Evolutionary conservation across 176 grass and related monocot genomes (phyloP).

Genomic region (Urochloa ruziziensis): DNA sequence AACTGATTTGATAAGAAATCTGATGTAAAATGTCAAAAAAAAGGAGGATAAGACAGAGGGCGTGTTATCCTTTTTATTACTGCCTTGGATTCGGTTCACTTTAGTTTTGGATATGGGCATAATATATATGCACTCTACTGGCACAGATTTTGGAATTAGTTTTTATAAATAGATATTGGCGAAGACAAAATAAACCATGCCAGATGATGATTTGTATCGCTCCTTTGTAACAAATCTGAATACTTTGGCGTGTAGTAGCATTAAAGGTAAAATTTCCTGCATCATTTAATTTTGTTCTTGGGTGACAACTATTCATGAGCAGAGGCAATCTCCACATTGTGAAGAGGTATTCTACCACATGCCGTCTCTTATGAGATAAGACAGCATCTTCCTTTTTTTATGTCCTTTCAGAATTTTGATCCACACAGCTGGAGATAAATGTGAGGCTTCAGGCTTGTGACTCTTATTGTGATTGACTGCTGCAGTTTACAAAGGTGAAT

Average conservation of each 20-base stretch:
- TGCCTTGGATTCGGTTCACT: background rate
- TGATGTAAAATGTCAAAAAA: background rate
- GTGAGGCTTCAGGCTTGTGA: background rate
- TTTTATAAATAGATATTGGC: background rate
- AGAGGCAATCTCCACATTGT: background rate
- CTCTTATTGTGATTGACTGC: background rate
- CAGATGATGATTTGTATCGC: background rate
- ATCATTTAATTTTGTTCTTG: background rate
- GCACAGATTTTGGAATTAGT: background rate
- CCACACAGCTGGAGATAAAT: conserved; percentile 27
- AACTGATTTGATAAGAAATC: conserved; percentile 4
- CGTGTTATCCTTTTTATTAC: background rate
- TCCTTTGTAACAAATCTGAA: background rate
- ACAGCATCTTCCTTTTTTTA: conserved; percentile 23
- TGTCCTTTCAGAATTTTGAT: conserved; percentile 38
- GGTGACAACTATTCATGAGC: background rate
- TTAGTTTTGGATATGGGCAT: background rate
- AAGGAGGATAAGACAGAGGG: background rate
- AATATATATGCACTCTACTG: background rate
- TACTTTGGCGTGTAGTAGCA: background rate
- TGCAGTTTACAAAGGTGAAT: background rate
- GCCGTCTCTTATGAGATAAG: conserved; percentile 22
- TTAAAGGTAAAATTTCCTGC: background rate
- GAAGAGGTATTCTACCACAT: conserved; percentile 20
- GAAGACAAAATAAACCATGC: background rate